Base-by-base conservation (phyloP, 176 grass and related monocot species). In the Secale cereale region DNA sequence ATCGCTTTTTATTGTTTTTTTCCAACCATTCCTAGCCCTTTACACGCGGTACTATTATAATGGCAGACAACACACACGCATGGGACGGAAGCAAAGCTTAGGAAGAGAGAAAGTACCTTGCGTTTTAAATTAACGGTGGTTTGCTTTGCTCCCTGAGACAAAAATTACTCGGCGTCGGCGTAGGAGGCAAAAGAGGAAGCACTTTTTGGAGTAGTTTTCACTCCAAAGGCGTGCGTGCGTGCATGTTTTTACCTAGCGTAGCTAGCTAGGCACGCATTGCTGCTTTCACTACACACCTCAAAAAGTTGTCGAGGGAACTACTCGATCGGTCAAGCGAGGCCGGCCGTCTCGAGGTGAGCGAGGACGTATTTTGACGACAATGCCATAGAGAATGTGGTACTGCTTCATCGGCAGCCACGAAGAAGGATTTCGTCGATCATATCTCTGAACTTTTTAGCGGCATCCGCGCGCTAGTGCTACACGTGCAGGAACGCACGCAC, bases 281-380 rank as follows among this genome's bases (percentile, higher is more conserved):
- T 19, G 31, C 57, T 74, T 60, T 20, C 14, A n/a, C 81, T 0
- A 29, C 33, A n/a, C 10, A 1, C 81, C 54, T 31, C 19, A 60
- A 25, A 25, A 74, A 74, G 66, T n/a, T 63, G 69, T 74, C 81
- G 40, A 46, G 56, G 25, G 69, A 83, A 83, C 69, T 83, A 61
- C 67, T 83, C 81, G 81, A 83, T 68, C 52, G 70, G 3, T 67
- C 65, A 50, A 59, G n/a, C 69, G 22, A 63, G 60, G 60, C 59
- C 59, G 59, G 59, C 10, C 41, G 23, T 73, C 68, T 83, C 35
- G 8, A 73, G 36, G 81, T 30, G 35, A 43, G 52, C 52, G 43
- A 43, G 68, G 59, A 29, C 68, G 25, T 68, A 74, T 74, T 46
- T 74, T 62, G 54, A 43, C 27, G 81, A 76, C 45, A 76, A 22